Evolutionary conservation across 2,329 filamentous ascomycete species (phyloP), one percentile per base, ranked within the genome.

Genomic region (Phaeosphaeria sp.): DNA sequence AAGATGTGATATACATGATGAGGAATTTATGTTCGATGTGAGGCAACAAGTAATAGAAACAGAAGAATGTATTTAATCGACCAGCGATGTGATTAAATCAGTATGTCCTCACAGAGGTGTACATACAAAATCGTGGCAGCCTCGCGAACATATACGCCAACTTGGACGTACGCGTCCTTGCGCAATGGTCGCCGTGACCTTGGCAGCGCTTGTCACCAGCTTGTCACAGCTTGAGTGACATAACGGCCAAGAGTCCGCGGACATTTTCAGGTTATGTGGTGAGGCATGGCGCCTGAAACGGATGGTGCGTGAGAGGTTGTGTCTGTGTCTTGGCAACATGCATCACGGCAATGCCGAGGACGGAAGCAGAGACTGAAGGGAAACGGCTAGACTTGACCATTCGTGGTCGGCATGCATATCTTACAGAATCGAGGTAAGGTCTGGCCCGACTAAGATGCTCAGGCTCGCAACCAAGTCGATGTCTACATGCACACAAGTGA

Each of bases 231-330:
- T 56, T 39, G 48, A 46, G 46, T 59, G 60, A 51, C 59, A 52
- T 57, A 59, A 62, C 66, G 49, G 48, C 27, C 47, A 54, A 52
- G 54, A 52, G 53, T 60, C 59, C 58, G 61, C 64, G 63, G 33
- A 58, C 61, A 48, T 59, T 25, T 52, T 23, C 50, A 55, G 46
- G 44, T 47, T 59, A 43, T 64, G 54, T 57, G 60, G 36, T 54
- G 15, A n/a, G 15, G 36, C 36, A n/a, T 3, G 15, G 36, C 36
- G 36, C 54, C 55, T 74, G 73, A 75, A 75, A 76, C 73, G 46
- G 52, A 58, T 48, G 56, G 46, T 68, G 73, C 62, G 46, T 58
- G 72, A 74, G 65, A 54, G 43, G 48, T 55, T 55, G 44, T 50
- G 57, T 62, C 30, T 55, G 54, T 54, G 52, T 21, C 68, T 71